These are phyloP conservation scores for Xylariaceae sp. DNA, from an alignment of 2,329 filamentous ascomycete species.

Conservation along the genomic window DNA sequence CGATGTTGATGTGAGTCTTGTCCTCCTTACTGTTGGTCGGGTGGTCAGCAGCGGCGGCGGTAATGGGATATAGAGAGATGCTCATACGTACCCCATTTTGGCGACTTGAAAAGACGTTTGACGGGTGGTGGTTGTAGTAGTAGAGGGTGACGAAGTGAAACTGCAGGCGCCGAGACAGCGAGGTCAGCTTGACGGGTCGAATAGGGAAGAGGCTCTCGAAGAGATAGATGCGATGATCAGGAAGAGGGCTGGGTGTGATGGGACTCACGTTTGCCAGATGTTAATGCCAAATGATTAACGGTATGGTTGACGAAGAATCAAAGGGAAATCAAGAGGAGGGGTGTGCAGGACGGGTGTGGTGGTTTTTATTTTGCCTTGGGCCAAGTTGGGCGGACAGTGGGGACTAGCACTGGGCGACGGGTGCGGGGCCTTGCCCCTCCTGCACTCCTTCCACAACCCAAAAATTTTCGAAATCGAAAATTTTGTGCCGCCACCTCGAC, in stretches of 20 bases:
- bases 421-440: slow-evolving; percentile 1
- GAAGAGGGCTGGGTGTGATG: slow-evolving; percentile 2
- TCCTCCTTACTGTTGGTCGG: slow-evolving; percentile 84
- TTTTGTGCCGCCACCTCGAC: neutral
- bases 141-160: slow-evolving; percentile 1
- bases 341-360: slow-evolving; percentile 12
- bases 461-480: no score
- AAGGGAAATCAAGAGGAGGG: slow-evolving; percentile 21
- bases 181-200: slow-evolving; percentile 1
- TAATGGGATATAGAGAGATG: slow-evolving; percentile 7
- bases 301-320: slow-evolving; percentile 29
- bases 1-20: slow-evolving; percentile 94
- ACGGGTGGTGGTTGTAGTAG: slow-evolving; percentile 4
- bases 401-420: neutral
- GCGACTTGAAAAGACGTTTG: slow-evolving; percentile 10
- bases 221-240: slow-evolving; percentile 3
- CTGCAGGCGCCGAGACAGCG: slow-evolving; percentile 2
- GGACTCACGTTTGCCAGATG: slow-evolving; percentile 24
- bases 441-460: neutral
- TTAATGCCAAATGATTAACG: slow-evolving; percentile 32
- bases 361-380: slow-evolving; percentile 16
- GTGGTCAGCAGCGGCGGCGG: slow-evolving; percentile 1
- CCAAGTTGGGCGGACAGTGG: neutral
- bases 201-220: neutral
- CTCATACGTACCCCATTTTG: slow-evolving; percentile 30